Evolutionary conservation across 495 filamentous ascomycete genomes (phyloP), one percentile per base, ranked within the genome.

Genomic region (Penicillium egyptiacum): DNA sequence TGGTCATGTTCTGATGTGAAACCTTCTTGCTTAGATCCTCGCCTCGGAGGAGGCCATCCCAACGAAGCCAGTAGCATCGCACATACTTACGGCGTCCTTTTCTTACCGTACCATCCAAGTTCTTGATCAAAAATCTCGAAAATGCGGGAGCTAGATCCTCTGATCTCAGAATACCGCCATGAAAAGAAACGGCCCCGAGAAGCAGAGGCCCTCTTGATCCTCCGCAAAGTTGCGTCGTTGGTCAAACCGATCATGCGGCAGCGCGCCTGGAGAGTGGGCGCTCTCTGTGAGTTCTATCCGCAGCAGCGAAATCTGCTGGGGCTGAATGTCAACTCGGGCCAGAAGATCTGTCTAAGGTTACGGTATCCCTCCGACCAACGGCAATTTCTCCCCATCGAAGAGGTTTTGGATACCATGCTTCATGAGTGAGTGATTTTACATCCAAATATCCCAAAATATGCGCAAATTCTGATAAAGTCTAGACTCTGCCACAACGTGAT

Each of bases 171-270:
- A 56, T 97, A 88, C 70, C 87, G 88, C 55, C 92, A 97, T 77
- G 80, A 96, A 39, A 84, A 79, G 56, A 73, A 85, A 37, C 83
- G 89, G 3, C 86, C 88, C 0, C 81, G 87, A 7, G 84, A 88
- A 56, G 79, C 86, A 10, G 90, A 95, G 57, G 94, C 92, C n/a
- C 79, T 97, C 12, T 77, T 84, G n/a, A 83, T 83, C 41, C 79
- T 98, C 12, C 88, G 84, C 58, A 92, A 91, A 70, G 79, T 96
- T 22, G 91, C 92, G 17, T 94, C 91, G 12, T 70, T 96, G 14
- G 92, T 98, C 42, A 98, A 96, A 70, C 94, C 94, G 14, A 89
- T 98, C 52, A 98, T 98, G 93, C 79, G 90, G 58, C 89, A 89
- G 49, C 81, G 90, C 42, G 78, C 78, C 23, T 98, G 92, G 90